phyloP scores from a whole-genome alignment of 2,329 filamentous ascomycete genomes.

The Phaeomoniella chlamydospora region DNA sequence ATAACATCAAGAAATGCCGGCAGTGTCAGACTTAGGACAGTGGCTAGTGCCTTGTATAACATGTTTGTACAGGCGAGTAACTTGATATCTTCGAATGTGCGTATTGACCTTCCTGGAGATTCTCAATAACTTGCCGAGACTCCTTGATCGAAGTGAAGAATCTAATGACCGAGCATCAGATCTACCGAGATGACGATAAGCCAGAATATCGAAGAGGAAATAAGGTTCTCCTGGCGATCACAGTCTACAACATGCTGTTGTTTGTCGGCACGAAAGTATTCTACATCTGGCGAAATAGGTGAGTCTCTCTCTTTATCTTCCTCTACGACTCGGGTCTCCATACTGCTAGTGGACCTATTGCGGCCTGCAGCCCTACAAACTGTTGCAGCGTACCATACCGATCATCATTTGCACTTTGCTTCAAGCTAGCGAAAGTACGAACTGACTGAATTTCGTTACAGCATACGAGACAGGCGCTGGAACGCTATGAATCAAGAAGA shows the following conservation, averaged over 20 bases:
- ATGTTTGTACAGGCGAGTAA: conserved; percentile 21
- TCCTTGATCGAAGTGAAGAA: conserved; percentile 1
- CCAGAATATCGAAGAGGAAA: conserved; percentile 46
- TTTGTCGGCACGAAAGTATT: conserved; percentile 31
- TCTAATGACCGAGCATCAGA: conserved; percentile 15
- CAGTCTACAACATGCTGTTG: conserved; percentile 31
- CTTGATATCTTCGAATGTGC: conserved; percentile 20
- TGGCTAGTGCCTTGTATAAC: conserved; percentile 22
- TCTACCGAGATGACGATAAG: conserved; percentile 35
- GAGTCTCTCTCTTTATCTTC: conserved; percentile 1
- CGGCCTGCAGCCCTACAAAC: not conserved
- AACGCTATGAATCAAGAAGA: conserved; percentile 28
- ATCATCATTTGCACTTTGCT: not conserved
- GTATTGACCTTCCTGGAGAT: too few species aligned
- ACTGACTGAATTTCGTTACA: conserved; percentile 19
- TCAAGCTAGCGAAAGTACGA: conserved; percentile 20
- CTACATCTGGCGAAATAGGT: conserved; percentile 24
- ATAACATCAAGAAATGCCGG: conserved; percentile 24
- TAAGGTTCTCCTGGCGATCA: conserved; percentile 39
- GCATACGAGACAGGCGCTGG: conserved; percentile 17
- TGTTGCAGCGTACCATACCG: not conserved
- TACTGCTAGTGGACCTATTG: not conserved
- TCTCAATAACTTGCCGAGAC: too few species aligned
- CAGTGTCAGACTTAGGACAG: conserved; percentile 21
- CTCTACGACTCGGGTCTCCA: not conserved